Base-by-base conservation (phyloP, 1,284 basidiomycete species). In the Dichomitus squalens region DNA sequence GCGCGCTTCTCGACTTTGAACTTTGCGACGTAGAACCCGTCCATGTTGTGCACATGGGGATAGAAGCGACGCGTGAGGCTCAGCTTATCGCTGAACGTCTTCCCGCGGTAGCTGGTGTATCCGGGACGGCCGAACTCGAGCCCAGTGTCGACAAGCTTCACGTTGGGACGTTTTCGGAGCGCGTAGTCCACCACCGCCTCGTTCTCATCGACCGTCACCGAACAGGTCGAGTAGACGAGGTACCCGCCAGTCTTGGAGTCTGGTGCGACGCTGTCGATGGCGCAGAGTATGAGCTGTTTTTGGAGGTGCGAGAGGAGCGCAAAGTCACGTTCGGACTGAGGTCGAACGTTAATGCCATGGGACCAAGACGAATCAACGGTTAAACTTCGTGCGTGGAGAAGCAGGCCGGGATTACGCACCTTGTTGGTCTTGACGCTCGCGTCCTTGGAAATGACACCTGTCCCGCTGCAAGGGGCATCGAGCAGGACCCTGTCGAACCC, bases 1-100 rank as follows among this genome's bases (percentile, higher is more conserved):
- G 75, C 72, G 59, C 87, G 83, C 74, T 86, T 91, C 71, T 88
- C 90, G 21, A 99, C 88, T 75, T 95, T 97, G 81, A 99, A 93
- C 76, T 99, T 99, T 64, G 96, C 96, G 54, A 99, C 95, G 73
- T 87, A 99, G 82, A 99, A 99, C 2, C 97, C 97, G 74, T 99
- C 97, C 92, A 99, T 93, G 71, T 93, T 93, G 72, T 93, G 90
- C 66, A 92, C 90, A 72, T 95, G 93, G 12, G 93, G 93, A 72
- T 93, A 95, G 74, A 93, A 94, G 57, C 95, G 79, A 64, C 93
- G 78, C n/a, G 96, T 96, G 65, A 96, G 75, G 60, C 79, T 83
- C 68, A 99, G 77, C 60, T 84, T 90, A 34, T 90, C 82, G 72
- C 91, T 83, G 77, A 98, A 99, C 66, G 68, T 78, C 82, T 95